A percentile compares a stretch with the other conserved stretches of the same genome.
Conservation (phyloP, 2,329 filamentous ascomycete species). For the Aspergillus sp. region DNA sequence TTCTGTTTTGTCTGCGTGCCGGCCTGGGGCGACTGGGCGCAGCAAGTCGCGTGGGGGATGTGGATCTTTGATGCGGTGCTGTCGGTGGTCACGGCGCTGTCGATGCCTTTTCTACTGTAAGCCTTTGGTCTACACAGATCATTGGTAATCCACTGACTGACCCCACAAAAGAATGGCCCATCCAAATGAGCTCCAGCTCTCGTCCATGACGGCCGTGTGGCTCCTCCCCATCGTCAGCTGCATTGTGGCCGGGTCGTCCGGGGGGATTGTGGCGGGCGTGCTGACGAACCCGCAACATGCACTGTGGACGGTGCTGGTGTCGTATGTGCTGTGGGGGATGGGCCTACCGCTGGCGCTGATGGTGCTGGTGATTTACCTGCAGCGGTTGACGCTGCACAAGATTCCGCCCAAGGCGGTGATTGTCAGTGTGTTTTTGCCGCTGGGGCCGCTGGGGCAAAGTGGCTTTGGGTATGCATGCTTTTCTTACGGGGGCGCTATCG, state of each 20-base stretch:
- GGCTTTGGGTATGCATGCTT: slow-evolving; percentile 50
- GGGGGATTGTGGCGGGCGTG: slow-evolving; percentile 60
- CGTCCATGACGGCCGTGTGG: slow-evolving; percentile 64
- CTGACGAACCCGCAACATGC: slow-evolving; percentile 57
- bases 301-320: slow-evolving; percentile 61
- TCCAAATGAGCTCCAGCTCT: slow-evolving; percentile 36
- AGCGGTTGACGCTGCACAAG: slow-evolving; percentile 65
- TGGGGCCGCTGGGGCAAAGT: slow-evolving; percentile 67
- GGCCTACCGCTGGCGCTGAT: slow-evolving; percentile 61
- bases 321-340: slow-evolving; percentile 71
- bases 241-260: slow-evolving; percentile 65
- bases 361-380: slow-evolving; percentile 68
- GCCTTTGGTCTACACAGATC: slow-evolving; percentile 5
- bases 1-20: slow-evolving; percentile 60
- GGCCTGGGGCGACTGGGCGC: slow-evolving; percentile 60
- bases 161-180: slow-evolving; percentile 21
- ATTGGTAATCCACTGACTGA: neutral
- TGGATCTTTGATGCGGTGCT: slow-evolving; percentile 59
- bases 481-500: neutral
- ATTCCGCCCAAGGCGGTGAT: slow-evolving; percentile 68
- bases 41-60: slow-evolving; percentile 55
- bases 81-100: slow-evolving; percentile 55
- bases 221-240: slow-evolving; percentile 67
- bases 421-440: slow-evolving; percentile 66
- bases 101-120: slow-evolving; percentile 58